Evolutionary conservation across 2,329 filamentous ascomycete genomes (phyloP), one percentile per base, ranked within the genome.

Genomic region (Sporothrix brasiliensis): DNA sequence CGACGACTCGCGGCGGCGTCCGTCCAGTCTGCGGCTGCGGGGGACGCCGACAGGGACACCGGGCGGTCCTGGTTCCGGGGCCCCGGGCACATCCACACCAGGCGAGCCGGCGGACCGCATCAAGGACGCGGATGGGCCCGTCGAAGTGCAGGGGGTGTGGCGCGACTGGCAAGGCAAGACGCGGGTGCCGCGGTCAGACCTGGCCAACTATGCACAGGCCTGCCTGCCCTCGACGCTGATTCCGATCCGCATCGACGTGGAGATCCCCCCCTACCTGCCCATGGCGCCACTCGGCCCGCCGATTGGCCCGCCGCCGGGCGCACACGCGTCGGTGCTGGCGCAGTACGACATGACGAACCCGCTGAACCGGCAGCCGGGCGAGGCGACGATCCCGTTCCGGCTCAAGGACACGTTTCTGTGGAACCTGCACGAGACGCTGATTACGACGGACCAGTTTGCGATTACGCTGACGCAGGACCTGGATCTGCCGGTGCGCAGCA

Each of bases 391-490:
- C 0, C 91, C 92, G 3, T 97, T 93, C 80, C 89, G 95, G 73
- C 84, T 99, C 70, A 93, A 96, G 76, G 95, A 99, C 76, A 91
- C 92, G n/a, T 98, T 99, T 76, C 82, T 97, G 68, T 99, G 95
- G 95, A 99, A 99, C 76, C 85, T 99, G 16, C 94, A 98, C 80
- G 95, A 99, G 82, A 92, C 92, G 0, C 84, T 97, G 71, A 92
- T 94, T 67, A 99, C 95, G 0, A 97, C 95, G 0, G 95, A 99
- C 77, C 92, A 97, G 77, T 99, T 98, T 78, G 95, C 95, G n/a
- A 88, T 91, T 75, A 89, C 87, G 1, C 88, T 98, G 74, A 94
- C 97, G 1, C 92, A 97, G 74, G 95, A 99, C 78, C 86, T 99
- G 54, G 95, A 99, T 78, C 87, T 99, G 54, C 94, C 94, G 4